Evolutionary conservation across 345 rosid species (phyloP).

Genomic region (Bruguiera gymnorhiza): DNA sequence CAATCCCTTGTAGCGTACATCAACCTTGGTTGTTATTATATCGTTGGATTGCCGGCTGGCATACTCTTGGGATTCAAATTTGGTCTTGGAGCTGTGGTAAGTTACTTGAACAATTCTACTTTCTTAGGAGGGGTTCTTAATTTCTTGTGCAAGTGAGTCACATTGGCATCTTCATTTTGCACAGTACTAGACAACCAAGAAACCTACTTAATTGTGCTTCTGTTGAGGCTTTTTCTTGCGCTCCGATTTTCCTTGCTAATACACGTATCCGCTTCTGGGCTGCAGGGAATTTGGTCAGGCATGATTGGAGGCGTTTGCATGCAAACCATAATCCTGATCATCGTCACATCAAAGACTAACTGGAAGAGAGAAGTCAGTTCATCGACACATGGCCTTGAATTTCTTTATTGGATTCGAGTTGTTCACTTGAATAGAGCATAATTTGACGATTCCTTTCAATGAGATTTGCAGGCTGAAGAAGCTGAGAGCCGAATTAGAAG

Average conservation of each 20-base stretch:
- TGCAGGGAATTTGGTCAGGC: constrained; percentile 97
- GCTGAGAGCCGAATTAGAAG: constrained; percentile 64
- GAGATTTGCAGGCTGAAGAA: constrained; percentile 56
- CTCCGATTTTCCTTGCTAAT: not conserved
- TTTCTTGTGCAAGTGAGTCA: not conserved
- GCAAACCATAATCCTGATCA: constrained; percentile 65
- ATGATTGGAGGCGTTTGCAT: constrained; percentile 78
- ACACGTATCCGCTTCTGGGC: not conserved
- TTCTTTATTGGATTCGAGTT: not conserved
- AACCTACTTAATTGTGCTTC: not conserved
- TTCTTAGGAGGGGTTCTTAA: not conserved
- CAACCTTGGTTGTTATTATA: constrained; percentile 77
- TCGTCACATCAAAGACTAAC: constrained; percentile 61
- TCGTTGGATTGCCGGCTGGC: constrained; percentile 84
- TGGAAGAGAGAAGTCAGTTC: constrained; percentile 71
- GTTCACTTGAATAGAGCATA: not conserved
- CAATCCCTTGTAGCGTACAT: constrained; percentile 78
- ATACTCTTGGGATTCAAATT: constrained; percentile 75
- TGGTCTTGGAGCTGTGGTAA: constrained; percentile 63
- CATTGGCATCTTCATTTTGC: not conserved
- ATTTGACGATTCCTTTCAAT: not conserved
- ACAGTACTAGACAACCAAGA: not conserved
- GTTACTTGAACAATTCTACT: not conserved
- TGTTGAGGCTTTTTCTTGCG: not conserved
- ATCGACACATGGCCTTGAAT: too few relatives aligned